phyloP scores from a whole-genome alignment of 768 basidiomycete genomes.

The Cantharellus anzutake region DNA sequence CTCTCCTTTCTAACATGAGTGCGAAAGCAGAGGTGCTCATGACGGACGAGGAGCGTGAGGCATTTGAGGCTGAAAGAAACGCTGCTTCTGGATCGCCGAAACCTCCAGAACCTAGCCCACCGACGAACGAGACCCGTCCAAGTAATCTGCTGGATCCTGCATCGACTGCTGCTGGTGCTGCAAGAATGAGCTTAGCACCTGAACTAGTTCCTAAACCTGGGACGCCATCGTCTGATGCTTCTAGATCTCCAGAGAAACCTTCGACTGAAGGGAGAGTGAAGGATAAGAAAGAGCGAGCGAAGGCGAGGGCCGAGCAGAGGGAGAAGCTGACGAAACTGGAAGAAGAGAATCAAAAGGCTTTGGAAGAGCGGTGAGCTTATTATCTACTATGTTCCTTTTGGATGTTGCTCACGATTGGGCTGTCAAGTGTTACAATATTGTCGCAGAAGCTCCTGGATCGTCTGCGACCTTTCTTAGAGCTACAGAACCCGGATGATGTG shows the following conservation, averaged over 20 bases:
- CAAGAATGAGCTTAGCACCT: slow-evolving; percentile 1
- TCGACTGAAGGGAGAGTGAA: slow-evolving; percentile 11
- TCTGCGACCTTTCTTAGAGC: slow-evolving; percentile 79
- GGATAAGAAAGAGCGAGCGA: slow-evolving; percentile 19
- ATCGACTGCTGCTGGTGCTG: slow-evolving; percentile 4
- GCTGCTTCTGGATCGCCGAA: not conserved
- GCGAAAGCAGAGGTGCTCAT: slow-evolving; percentile 70
- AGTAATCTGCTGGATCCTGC: slow-evolving; percentile 9
- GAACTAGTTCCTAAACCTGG: slow-evolving; percentile 8
- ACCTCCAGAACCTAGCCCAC: slow-evolving; percentile 11
- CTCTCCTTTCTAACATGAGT: slow-evolving; percentile 86
- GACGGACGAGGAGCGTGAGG: slow-evolving; percentile 82
- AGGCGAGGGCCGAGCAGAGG: slow-evolving; percentile 64
- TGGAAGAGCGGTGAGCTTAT: slow-evolving; percentile 38
- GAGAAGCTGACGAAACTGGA: slow-evolving; percentile 72
- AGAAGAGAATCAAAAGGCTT: slow-evolving; percentile 54
- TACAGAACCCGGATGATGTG: slow-evolving; percentile 58
- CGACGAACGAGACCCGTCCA: slow-evolving; percentile 11
- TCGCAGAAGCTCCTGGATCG: slow-evolving; percentile 68
- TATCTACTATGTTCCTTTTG: not conserved
- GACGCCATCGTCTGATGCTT: slow-evolving; percentile 8
- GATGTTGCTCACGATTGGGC: not conserved
- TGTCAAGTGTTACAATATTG: slow-evolving; percentile 20
- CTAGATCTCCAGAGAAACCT: not conserved
- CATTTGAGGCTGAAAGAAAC: slow-evolving; percentile 32